Conservation (phyloP, 169 alveolate genomes). For the Babesia ovis region DNA sequence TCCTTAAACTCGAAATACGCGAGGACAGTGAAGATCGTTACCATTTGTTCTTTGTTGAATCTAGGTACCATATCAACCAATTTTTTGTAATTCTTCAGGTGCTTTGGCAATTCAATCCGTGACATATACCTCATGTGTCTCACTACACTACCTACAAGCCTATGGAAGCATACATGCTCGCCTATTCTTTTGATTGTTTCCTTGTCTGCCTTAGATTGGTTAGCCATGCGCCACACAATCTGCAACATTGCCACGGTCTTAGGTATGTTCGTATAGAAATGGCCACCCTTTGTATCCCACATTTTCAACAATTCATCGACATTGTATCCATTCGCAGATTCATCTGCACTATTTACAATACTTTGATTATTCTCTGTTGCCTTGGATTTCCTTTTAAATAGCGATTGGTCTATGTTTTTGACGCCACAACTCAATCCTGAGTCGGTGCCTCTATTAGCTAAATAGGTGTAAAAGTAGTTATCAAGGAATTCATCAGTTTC, state of each 20-base stretch:
- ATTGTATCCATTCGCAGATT: not conserved
- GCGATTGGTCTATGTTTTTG: not conserved
- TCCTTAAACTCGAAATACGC: conserved; percentile 28
- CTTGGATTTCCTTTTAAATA: not conserved
- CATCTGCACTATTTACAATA: not conserved
- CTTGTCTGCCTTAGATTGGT: not conserved
- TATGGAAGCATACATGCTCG: conserved; percentile 22
- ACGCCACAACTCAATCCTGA: conserved; percentile 20
- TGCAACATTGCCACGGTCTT: conserved; percentile 51
- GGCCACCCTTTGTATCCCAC: conserved; percentile 38
- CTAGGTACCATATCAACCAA: conserved; percentile 28
- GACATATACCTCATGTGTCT: conserved; percentile 32
- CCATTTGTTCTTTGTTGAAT: conserved; percentile 31
- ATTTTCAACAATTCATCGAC: conserved; percentile 31
- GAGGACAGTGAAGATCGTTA: conserved; percentile 22
- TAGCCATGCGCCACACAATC: conserved; percentile 17
- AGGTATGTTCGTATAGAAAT: conserved; percentile 42
- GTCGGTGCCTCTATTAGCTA: conserved; percentile 13
- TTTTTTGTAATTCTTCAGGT: conserved; percentile 22
- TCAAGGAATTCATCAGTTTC: conserved; percentile 20
- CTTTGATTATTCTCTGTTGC: not conserved
- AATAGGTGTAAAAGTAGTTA: conserved; percentile 19
- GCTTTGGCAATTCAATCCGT: conserved; percentile 24
- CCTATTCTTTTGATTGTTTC: conserved; percentile 10
- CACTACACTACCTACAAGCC: conserved; percentile 34